Conservation (phyloP, 2,329 filamentous ascomycete genomes). For the Sporothrix inflata region DNA sequence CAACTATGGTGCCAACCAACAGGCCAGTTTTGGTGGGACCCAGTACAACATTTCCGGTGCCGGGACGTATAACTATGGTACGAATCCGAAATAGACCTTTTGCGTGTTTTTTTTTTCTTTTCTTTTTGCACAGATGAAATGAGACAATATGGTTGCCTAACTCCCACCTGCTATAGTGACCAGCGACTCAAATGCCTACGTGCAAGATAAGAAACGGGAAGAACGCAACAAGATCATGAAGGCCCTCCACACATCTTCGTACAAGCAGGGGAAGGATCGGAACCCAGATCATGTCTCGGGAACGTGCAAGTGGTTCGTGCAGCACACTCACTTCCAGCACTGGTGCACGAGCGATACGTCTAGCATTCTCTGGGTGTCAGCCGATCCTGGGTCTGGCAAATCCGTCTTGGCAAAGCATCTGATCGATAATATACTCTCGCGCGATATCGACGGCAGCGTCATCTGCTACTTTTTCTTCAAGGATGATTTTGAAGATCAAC, state of each 20-base stretch:
- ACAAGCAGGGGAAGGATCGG: neutral
- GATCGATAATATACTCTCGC: neutral
- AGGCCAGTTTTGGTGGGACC: neutral
- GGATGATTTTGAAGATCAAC: conserved; percentile 27
- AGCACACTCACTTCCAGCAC: neutral
- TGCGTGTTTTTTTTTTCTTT: too few species aligned
- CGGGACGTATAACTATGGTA: neutral
- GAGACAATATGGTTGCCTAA: too few species aligned
- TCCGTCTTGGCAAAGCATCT: neutral
- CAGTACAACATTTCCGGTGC: neutral
- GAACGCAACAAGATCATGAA: too few species aligned
- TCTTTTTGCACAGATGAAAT: too few species aligned
- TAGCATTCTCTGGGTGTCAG: neutral
- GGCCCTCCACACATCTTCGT: too few species aligned
- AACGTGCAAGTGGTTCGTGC: neutral
- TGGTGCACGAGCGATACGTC: neutral
- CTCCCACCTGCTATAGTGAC: too few species aligned
- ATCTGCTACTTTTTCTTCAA: conserved; percentile 32
- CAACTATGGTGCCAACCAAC: neutral
- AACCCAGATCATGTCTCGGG: neutral
- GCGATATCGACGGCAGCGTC: neutral
- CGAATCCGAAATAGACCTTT: neutral
- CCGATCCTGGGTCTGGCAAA: neutral
- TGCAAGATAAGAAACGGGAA: too few species aligned
- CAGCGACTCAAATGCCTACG: too few species aligned